These are phyloP conservation scores for Lasiodiplodia gonubiensis DNA, from an alignment of 2,329 filamentous ascomycete genomes.

Conservation along the genomic window DNA sequence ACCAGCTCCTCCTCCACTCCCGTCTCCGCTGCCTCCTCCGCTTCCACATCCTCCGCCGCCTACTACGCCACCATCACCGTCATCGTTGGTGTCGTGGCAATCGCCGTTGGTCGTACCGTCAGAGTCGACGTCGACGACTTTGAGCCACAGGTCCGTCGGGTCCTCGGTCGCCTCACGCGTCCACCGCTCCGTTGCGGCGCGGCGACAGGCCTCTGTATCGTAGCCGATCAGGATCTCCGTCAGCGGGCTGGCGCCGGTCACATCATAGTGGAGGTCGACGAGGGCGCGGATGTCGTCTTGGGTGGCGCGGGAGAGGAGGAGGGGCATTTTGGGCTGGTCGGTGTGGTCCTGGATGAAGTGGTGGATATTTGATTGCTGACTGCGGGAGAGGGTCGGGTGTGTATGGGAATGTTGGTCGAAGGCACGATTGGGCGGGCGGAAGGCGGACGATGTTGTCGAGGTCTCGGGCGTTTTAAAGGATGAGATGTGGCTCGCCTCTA, in stretches of 20 bases:
- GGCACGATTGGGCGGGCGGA: no score
- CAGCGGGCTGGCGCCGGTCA: conserved; percentile 24
- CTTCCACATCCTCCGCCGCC: no score
- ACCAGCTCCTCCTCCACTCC: no score
- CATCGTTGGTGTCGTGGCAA: no score
- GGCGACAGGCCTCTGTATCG: conserved; percentile 18
- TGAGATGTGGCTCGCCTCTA: no score
- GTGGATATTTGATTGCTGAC: no score
- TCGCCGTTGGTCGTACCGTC: conserved; percentile 27
- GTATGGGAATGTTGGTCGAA: no score
- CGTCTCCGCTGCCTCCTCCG: no score
- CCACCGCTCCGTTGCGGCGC: conserved; percentile 28
- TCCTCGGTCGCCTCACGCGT: conserved; percentile 32
- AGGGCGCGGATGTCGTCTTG: conserved; percentile 30
- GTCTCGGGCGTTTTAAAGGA: no score
- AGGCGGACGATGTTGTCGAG: no score
- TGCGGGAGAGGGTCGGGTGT: background rate
- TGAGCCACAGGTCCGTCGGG: conserved; percentile 39
- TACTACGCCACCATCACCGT: no score
- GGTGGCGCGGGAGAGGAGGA: conserved; percentile 23
- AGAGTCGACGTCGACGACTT: conserved; percentile 36
- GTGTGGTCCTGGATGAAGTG: background rate
- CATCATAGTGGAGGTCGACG: conserved; percentile 28
- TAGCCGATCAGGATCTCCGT: conserved; percentile 28
- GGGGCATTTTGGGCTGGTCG: background rate